A percentile compares a stretch with the other conserved stretches of the same genome.
Conservation (phyloP, 192 early-diverging fungal species). For the Helicostylum pulchrum region DNA sequence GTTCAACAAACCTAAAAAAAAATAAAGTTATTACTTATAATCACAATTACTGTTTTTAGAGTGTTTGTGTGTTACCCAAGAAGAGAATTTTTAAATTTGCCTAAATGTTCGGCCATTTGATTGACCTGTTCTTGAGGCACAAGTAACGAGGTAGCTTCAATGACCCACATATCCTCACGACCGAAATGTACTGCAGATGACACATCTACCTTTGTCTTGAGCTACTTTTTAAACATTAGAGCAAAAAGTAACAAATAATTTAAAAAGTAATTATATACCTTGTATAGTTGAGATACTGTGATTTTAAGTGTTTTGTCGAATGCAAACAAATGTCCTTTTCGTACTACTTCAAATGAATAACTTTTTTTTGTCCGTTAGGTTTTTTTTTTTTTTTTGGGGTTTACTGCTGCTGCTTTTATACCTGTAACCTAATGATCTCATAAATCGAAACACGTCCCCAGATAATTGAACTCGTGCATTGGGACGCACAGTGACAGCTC, state of each 20-base stretch:
- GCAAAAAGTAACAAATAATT: too few relatives aligned
- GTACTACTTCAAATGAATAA: conserved; percentile 60
- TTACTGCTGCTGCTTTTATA: too few relatives aligned
- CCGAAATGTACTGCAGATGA: conserved; percentile 40
- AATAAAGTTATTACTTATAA: background rate
- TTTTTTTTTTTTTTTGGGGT: background rate
- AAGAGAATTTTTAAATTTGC: conserved; percentile 38
- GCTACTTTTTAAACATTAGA: conserved; percentile 1
- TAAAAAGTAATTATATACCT: conserved; percentile 30
- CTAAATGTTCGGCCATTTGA: conserved; percentile 48
- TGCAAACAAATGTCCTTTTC: conserved; percentile 60
- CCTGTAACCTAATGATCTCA: conserved; percentile 71
- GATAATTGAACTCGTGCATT: conserved; percentile 58
- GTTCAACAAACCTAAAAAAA: conserved; percentile 31
- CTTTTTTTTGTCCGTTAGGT: too few relatives aligned
- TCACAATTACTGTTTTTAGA: background rate
- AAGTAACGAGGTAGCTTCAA: conserved; percentile 55
- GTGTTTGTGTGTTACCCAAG: conserved; percentile 32
- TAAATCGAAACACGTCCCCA: conserved; percentile 68
- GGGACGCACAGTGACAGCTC: conserved; percentile 59
- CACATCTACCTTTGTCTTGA: conserved; percentile 47
- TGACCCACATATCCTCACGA: conserved; percentile 55
- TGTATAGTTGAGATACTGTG: conserved; percentile 57
- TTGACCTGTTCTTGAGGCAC: conserved; percentile 55
- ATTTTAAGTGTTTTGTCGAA: conserved; percentile 55